These are phyloP conservation scores for Gossypium australe DNA, from an alignment of 345 rosid genomes.

Conservation along the genomic window DNA sequence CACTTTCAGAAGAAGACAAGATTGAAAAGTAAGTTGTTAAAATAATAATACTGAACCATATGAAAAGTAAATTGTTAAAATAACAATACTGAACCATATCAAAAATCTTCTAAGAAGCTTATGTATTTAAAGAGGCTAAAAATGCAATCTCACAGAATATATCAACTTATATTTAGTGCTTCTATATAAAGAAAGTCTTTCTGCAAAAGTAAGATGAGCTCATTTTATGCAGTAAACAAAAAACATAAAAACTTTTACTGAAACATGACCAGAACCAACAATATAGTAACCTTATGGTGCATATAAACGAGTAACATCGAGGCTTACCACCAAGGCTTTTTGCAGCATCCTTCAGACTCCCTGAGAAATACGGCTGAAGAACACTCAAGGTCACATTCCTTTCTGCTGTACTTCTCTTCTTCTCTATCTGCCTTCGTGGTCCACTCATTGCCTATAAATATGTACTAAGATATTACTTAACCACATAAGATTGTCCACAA, in stretches of 20 bases:
- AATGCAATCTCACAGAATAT: not conserved
- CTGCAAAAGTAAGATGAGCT: not conserved
- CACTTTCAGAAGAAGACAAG: not conserved
- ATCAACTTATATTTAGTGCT: not conserved
- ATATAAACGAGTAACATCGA: constrained; percentile 1
- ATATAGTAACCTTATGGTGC: not conserved
- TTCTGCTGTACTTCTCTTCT: constrained; percentile 71
- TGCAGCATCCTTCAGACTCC: constrained; percentile 94
- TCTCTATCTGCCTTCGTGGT: constrained; percentile 45
- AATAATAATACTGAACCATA: not conserved
- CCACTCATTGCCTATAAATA: constrained; percentile 35
- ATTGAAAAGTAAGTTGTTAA: not conserved
- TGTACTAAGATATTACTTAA: not conserved
- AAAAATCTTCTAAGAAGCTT: constrained; percentile 3
- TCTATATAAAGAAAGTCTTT: not conserved
- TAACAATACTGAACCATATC: not conserved
- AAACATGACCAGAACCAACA: not conserved
- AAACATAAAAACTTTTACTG: not conserved
- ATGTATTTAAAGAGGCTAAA: not conserved
- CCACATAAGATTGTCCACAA: not conserved
- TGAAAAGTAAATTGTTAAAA: not conserved
- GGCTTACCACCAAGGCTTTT: constrained; percentile 86
- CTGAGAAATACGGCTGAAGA: constrained; percentile 85
- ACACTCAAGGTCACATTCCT: constrained; percentile 80
- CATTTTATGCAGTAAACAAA: not conserved